A percentile compares a stretch with the other conserved stretches of the same genome.
phyloP scores from a whole-genome alignment of 352 stramenopile genomes.

The Globisporangium lucens region DNA sequence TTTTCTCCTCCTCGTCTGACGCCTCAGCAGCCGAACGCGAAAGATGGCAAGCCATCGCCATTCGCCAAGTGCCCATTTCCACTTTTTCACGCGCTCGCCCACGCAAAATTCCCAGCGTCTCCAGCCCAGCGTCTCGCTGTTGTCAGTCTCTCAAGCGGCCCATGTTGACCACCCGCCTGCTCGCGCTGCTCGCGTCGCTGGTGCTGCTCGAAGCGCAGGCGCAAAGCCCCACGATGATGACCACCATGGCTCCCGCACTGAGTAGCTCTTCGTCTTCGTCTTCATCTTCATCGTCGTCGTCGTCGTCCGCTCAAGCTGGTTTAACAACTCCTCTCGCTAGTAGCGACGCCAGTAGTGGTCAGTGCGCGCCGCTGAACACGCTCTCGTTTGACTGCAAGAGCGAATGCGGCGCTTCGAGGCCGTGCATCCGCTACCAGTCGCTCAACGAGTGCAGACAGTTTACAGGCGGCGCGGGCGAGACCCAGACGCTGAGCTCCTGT shows the following conservation, averaged over 20 bases:
- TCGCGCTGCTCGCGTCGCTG: neutral
- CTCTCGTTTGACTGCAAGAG: slow-evolving; percentile 15
- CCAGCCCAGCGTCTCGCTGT: neutral
- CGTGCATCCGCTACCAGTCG: slow-evolving; percentile 17
- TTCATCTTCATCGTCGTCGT: neutral
- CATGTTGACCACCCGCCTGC: neutral
- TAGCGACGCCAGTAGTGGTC: neutral
- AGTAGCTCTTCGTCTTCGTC: neutral
- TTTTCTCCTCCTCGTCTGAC: slow-evolving; percentile 1
- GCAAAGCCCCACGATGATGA: neutral
- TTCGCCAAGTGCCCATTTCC: neutral
- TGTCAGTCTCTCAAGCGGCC: neutral
- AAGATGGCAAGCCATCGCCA: neutral
- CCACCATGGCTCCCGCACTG: neutral
- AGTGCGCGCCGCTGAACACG: slow-evolving; percentile 13
- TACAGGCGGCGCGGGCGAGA: slow-evolving; percentile 5
- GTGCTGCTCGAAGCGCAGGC: neutral
- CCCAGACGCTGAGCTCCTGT: slow-evolving; percentile 8
- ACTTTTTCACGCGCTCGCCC: neutral
- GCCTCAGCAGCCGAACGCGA: neutral
- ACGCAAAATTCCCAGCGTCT: neutral
- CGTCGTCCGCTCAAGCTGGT: neutral
- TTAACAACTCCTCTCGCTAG: neutral
- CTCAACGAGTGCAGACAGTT: neutral
- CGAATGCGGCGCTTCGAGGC: neutral